These are phyloP conservation scores for Rhodotorula sp. DNA, from an alignment of 1,284 basidiomycete species.

Conservation along the genomic window DNA sequence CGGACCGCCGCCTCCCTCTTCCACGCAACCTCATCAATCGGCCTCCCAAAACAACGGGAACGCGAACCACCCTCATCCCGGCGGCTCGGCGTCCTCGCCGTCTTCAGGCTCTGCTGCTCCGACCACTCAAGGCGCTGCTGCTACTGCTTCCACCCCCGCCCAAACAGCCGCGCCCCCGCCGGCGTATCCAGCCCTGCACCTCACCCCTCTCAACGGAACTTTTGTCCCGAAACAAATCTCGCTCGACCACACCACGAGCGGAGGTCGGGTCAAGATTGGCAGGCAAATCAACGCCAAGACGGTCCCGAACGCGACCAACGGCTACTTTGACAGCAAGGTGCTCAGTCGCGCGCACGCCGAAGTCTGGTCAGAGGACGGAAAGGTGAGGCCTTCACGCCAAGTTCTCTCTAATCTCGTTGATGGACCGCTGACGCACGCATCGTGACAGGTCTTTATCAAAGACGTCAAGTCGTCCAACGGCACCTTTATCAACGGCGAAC, in stretches of 20 bases:
- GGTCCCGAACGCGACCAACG: slow-evolving; percentile 88
- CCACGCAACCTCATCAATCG: not conserved
- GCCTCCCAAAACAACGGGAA: too few relatives aligned
- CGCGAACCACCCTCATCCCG: not conserved
- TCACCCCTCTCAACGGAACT: slow-evolving; percentile 94
- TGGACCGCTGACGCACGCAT: not conserved
- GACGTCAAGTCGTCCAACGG: slow-evolving; percentile 98
- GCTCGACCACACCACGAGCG: slow-evolving; percentile 58
- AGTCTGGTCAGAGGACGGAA: slow-evolving; percentile 89
- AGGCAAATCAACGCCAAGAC: slow-evolving; percentile 97
- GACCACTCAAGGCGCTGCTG: not conserved
- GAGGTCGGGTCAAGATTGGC: slow-evolving; percentile 86
- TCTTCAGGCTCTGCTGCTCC: not conserved
- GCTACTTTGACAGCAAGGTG: slow-evolving; percentile 97
- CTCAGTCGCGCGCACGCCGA: slow-evolving; percentile 94
- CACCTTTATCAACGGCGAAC: slow-evolving; percentile 95
- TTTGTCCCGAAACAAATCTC: slow-evolving; percentile 95
- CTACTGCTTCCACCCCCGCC: not conserved
- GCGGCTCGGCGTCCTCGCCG: not conserved
- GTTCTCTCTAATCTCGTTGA: too few relatives aligned
- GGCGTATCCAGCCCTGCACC: slow-evolving; percentile 62
- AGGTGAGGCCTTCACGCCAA: slow-evolving; percentile 57
- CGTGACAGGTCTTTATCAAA: slow-evolving; percentile 83
- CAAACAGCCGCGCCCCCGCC: not conserved
- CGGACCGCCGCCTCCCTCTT: not conserved